These are phyloP conservation scores for Colletotrichum endophyticum DNA, from an alignment of 2,329 filamentous ascomycete species.

Conservation along the genomic window DNA sequence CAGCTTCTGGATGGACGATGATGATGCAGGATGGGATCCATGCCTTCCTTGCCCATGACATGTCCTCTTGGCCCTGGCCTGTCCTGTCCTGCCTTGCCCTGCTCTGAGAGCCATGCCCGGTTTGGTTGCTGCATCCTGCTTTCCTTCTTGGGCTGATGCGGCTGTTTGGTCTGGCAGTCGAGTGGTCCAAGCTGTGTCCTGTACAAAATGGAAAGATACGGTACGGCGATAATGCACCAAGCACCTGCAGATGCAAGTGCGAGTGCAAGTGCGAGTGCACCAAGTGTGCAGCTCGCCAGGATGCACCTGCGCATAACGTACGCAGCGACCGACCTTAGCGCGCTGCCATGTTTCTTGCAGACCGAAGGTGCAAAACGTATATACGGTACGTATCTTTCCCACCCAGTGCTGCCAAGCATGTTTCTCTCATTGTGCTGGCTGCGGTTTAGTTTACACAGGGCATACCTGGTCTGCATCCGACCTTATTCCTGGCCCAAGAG, in stretches of 20 bases:
- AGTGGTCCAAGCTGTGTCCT: not conserved
- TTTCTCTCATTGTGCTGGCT: not conserved
- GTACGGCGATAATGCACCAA: not conserved
- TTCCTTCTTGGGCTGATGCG: not conserved
- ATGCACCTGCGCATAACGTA: slow-evolving; percentile 6
- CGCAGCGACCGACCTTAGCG: not conserved
- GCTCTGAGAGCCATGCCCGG: not conserved
- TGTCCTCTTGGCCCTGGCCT: not conserved
- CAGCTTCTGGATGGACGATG: slow-evolving; percentile 12
- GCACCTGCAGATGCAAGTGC: not conserved
- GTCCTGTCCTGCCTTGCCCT: not conserved
- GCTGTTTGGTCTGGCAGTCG: not conserved
- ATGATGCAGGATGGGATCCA: not conserved
- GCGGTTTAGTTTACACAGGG: not conserved
- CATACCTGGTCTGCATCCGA: not conserved
- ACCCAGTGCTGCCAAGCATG: not conserved
- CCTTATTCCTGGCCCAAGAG: not conserved
- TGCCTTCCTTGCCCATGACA: not conserved
- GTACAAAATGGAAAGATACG: not conserved
- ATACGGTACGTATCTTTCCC: not conserved
- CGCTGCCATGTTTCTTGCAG: slow-evolving; percentile 3
- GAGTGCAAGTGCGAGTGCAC: not conserved
- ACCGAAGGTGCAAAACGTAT: not conserved
- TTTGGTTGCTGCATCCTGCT: not conserved
- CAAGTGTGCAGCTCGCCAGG: not conserved